Conservation (phyloP, 1,284 basidiomycete species). For the Cutaneotrichosporon cutaneum region DNA sequence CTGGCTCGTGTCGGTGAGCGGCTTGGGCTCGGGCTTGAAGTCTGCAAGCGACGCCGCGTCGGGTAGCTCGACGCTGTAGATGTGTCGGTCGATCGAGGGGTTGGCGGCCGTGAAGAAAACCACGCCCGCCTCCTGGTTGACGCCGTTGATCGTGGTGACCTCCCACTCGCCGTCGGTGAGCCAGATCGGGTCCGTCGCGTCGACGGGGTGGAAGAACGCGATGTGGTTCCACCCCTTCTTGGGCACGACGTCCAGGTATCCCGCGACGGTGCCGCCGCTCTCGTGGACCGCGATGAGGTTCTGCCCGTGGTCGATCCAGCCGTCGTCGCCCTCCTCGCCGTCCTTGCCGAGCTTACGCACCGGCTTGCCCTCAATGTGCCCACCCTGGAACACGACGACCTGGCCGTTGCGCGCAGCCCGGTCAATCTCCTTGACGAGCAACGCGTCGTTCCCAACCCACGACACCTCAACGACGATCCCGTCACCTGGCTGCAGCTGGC, state of each 20-base stretch:
- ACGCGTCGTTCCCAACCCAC: conserved; percentile 75
- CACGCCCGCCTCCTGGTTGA: conserved; percentile 66
- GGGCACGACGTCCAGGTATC: conserved; percentile 86
- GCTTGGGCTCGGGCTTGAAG: conserved; percentile 44
- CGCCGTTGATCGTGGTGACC: conserved; percentile 71
- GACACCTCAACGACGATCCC: conserved; percentile 77
- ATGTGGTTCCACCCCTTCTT: conserved; percentile 84
- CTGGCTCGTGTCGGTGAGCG: conserved; percentile 66
- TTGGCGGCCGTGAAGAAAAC: conserved; percentile 87
- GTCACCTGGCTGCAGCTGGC: conserved; percentile 61
- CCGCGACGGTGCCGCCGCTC: conserved; percentile 46
- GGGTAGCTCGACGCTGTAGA: conserved; percentile 74
- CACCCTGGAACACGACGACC: conserved; percentile 69
- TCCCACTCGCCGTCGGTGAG: conserved; percentile 88
- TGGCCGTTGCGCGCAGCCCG: conserved; percentile 74
- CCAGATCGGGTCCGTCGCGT: conserved; percentile 68
- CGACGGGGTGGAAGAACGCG: conserved; percentile 77
- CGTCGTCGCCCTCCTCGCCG: conserved; percentile 81
- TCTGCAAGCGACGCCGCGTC: conserved; percentile 26
- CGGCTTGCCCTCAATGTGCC: conserved; percentile 57
- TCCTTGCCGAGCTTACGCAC: conserved; percentile 72
- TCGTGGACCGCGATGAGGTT: conserved; percentile 50
- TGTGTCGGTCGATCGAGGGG: conserved; percentile 76
- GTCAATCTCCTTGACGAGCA: conserved; percentile 84
- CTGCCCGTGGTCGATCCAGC: conserved; percentile 76